A percentile compares a stretch with the other conserved stretches of the same genome.
phyloP scores from a whole-genome alignment of 1,284 basidiomycete species.

The Malassezia dermatis region DNA sequence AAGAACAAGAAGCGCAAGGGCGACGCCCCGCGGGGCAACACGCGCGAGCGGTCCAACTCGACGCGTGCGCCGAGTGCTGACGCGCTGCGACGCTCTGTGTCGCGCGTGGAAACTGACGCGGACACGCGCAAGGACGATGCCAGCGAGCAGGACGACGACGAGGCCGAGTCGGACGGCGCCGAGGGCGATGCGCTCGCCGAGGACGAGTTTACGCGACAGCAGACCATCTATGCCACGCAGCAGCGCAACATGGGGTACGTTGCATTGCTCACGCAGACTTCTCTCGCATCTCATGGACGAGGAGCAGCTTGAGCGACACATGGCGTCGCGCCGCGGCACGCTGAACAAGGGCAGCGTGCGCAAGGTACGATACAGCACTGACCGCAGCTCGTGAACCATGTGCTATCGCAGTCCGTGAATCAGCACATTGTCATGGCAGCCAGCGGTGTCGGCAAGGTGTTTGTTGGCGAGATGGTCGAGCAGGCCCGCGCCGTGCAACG shows the following conservation, averaged over 20 bases:
- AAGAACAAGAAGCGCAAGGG: conserved; percentile 3
- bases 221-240: conserved; percentile 45
- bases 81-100: conserved; percentile 9
- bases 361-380: conserved; percentile 54
- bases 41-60: conserved; percentile 3
- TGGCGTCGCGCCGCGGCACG: conserved; percentile 71
- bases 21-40: background rate
- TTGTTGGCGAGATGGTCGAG: conserved; percentile 82
- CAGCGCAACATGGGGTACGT: conserved; percentile 47
- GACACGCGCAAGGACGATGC: conserved; percentile 30
- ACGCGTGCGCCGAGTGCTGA: conserved; percentile 2
- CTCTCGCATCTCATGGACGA: conserved; percentile 75
- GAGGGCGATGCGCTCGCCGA: conserved; percentile 34
- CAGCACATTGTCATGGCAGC: conserved; percentile 76
- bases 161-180: conserved; percentile 37
- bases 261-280: conserved; percentile 51
- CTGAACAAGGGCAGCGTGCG: conserved; percentile 70
- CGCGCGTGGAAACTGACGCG: background rate
- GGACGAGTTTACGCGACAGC: conserved; percentile 32
- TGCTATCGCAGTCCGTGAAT: conserved; percentile 64
- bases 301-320: conserved; percentile 75
- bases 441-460: conserved; percentile 78
- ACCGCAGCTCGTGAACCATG: conserved; percentile 67
- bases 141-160: conserved; percentile 20
- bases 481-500: conserved; percentile 68